Evolutionary conservation across 768 basidiomycete genomes (phyloP).

Genomic region (Xerocomellus intermedius): DNA sequence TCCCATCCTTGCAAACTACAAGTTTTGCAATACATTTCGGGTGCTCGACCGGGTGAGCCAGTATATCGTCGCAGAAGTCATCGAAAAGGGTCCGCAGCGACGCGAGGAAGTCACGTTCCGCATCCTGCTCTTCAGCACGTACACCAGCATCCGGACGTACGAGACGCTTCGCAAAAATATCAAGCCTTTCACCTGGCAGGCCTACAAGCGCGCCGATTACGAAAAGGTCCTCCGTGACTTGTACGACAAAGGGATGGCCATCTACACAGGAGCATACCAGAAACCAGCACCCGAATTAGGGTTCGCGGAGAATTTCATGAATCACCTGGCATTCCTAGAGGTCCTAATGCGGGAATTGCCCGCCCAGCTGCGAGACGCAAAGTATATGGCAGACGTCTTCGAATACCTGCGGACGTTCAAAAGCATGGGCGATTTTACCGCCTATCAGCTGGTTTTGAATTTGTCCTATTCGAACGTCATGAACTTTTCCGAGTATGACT

Average conservation of each 20-base stretch:
- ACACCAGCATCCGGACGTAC: constrained; percentile 74
- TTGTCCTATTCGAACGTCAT: constrained; percentile 57
- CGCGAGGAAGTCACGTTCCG: constrained; percentile 68
- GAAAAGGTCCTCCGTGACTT: constrained; percentile 47
- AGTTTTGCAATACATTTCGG: constrained; percentile 75
- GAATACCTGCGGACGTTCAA: constrained; percentile 58
- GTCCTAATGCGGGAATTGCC: constrained; percentile 60
- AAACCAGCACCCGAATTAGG: constrained; percentile 65
- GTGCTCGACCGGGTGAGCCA: constrained; percentile 71
- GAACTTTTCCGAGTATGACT: constrained; percentile 65
- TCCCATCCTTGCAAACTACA: constrained; percentile 49
- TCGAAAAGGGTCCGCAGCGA: constrained; percentile 62
- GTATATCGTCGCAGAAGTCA: constrained; percentile 65
- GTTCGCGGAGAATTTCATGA: constrained; percentile 45
- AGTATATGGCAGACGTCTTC: constrained; percentile 62
- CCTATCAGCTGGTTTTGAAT: constrained; percentile 64
- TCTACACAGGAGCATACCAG: constrained; percentile 73
- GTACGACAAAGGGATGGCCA: constrained; percentile 35
- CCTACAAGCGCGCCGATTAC: constrained; percentile 54
- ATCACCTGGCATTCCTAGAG: constrained; percentile 63
- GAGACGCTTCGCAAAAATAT: constrained; percentile 52
- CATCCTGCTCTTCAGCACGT: constrained; percentile 66
- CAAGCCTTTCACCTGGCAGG: constrained; percentile 59
- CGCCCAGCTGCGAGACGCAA: constrained; percentile 44
- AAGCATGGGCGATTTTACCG: constrained; percentile 72